Evolutionary conservation across 192 early-diverging fungal genomes (phyloP).

Genomic region (Linnemannia zychae): DNA sequence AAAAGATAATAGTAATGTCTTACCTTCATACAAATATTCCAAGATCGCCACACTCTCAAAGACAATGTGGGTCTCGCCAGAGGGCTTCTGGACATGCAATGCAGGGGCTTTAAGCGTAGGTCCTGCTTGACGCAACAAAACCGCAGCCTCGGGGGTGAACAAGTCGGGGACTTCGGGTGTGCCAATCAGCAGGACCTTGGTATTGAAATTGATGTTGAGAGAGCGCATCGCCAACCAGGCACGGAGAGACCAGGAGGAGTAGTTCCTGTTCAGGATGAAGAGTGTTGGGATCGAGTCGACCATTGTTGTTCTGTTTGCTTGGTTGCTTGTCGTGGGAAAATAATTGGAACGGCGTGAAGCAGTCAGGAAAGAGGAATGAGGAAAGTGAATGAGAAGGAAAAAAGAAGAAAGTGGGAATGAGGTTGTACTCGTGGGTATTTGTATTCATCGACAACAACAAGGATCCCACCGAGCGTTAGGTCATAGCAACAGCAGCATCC

Average conservation of each 20-base stretch:
- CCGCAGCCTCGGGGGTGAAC: constrained; percentile 12
- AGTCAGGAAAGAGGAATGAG: not conserved
- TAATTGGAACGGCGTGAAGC: not conserved
- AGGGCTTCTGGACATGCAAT: constrained; percentile 22
- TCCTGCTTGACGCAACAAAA: constrained; percentile 41
- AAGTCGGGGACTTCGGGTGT: constrained; percentile 37
- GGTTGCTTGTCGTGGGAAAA: not conserved
- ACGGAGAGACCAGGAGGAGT: constrained; percentile 57
- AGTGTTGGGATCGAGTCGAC: constrained; percentile 15
- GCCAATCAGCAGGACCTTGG: constrained; percentile 24
- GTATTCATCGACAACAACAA: not conserved
- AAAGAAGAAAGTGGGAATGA: not conserved
- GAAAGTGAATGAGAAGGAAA: not conserved
- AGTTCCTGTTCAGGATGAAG: constrained; percentile 50
- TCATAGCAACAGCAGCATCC: not conserved
- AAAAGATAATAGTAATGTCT: not conserved
- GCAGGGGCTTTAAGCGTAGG: constrained; percentile 55
- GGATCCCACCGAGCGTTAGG: not conserved
- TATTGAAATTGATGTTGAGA: constrained; percentile 31
- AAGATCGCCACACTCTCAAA: constrained; percentile 56
- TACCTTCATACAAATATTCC: constrained; percentile 56
- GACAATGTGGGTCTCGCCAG: constrained; percentile 44
- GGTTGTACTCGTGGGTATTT: not conserved
- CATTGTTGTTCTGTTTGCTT: not conserved
- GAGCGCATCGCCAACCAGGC: constrained; percentile 42